These are phyloP conservation scores for Chlamydomonas applanata DNA, from an alignment of 139 green algal genomes.

Conservation along the genomic window DNA sequence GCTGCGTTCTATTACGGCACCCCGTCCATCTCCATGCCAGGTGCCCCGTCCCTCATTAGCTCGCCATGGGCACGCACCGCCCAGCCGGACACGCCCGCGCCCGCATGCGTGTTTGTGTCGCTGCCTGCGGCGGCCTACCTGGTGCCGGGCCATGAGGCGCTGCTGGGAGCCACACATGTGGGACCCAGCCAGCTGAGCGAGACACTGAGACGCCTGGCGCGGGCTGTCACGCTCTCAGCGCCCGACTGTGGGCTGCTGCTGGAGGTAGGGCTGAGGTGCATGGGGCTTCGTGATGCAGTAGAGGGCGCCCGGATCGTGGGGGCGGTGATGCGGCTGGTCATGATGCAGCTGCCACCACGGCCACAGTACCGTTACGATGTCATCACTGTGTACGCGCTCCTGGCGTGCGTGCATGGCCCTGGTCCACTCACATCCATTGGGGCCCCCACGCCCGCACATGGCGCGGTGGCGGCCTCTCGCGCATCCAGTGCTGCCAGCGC, in stretches of 20 bases:
- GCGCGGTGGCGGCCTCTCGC: too few species aligned
- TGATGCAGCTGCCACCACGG: slow-evolving; percentile 25
- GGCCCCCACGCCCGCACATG: too few species aligned
- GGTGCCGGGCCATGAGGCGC: not conserved
- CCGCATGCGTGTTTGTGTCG: slow-evolving; percentile 22
- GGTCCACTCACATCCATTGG: not conserved
- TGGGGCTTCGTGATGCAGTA: slow-evolving; percentile 27
- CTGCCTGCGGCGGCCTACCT: slow-evolving; percentile 12
- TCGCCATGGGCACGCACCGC: slow-evolving; percentile 17
- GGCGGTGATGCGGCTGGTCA: slow-evolving; percentile 15
- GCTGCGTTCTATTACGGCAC: slow-evolving; percentile 11
- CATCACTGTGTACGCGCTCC: not conserved
- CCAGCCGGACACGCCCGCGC: not conserved
- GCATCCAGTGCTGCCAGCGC: too few species aligned
- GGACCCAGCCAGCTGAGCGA: slow-evolving; percentile 24
- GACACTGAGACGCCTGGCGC: slow-evolving; percentile 7
- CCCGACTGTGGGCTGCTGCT: slow-evolving; percentile 20
- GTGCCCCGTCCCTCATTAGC: not conserved
- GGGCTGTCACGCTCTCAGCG: slow-evolving; percentile 18
- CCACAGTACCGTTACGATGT: slow-evolving; percentile 21
- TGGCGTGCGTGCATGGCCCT: slow-evolving; percentile 4
- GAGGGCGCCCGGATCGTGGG: slow-evolving; percentile 24
- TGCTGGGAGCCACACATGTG: not conserved
- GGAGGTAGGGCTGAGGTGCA: slow-evolving; percentile 30
- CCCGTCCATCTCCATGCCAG: slow-evolving; percentile 8